Base-by-base conservation (phyloP, 768 basidiomycete genomes). In the Gloeopeniophorella convolvens region DNA sequence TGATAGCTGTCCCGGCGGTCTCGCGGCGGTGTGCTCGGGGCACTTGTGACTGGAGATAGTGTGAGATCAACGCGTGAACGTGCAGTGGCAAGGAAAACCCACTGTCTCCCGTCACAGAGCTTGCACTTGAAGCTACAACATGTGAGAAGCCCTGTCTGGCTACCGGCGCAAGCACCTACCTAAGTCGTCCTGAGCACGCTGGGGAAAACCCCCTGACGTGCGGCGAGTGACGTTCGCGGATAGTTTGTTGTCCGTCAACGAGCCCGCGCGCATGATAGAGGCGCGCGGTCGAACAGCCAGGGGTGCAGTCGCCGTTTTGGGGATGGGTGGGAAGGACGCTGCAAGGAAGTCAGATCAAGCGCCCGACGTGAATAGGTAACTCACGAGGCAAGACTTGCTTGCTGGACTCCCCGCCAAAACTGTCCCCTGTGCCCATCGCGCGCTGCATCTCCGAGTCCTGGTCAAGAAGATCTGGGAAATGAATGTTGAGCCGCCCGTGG, bases 391-490 rank as follows among this genome's bases (percentile, higher is more conserved):
- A 41, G 13, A 11, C 45, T 44, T 50, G 57, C 16, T 55, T 51
- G 20, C 24, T 26, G 24, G 47, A 51, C 27, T 48, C 47, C 12
- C 40, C 32, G 26, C 52, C 55, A 21, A 52, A 58, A 20, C 57
- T 58, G 24, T 58, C 57, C 13, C n/a, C 24, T 28, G 26, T 43
- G 28, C 57, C 57, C 46, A 58, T 49, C 34, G 44, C 55, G 3
- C 57, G 54, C 23, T 58, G 50, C 57, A 58, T 58, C 31, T 56
- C 55, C 0, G 57, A 56, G 30, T 58, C 57, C 15, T 57, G 46
- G 26, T 58, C 57, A n/a, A 58, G 50, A n/a, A 58, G 57, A 44
- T 58, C 57, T 58, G 39, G 21, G 28, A 34, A 18, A 9, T 11
- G 12, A 28, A 36, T 4, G 40, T 47, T 3, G 44, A 41, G 10